Percentiles rank a stretch among this genome's conserved stretches.
phyloP scores from a whole-genome alignment of 2,329 filamentous ascomycete species.

The Clonostachys rosea region DNA sequence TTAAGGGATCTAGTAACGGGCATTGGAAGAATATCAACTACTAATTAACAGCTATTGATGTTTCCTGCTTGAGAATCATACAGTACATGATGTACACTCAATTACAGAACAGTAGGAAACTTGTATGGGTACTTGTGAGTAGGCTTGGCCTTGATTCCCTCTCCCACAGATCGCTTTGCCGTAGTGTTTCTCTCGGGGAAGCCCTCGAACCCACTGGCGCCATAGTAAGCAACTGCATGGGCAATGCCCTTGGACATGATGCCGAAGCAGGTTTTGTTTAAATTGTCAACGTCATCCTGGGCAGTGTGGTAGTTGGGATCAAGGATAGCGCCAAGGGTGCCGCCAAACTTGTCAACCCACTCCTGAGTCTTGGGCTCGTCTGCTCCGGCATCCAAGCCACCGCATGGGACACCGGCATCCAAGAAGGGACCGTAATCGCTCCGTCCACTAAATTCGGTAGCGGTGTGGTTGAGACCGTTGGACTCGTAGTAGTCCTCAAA shows the following conservation, averaged over 20 bases:
- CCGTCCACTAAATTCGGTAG: constrained; percentile 49
- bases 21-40: too few species aligned
- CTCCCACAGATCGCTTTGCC: constrained; percentile 3
- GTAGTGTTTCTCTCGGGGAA: neutral
- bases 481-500: constrained; percentile 41
- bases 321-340: constrained; percentile 44
- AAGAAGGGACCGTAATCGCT: constrained; percentile 58
- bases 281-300: constrained; percentile 47
- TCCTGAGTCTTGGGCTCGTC: constrained; percentile 53
- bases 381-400: constrained; percentile 56
- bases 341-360: constrained; percentile 47
- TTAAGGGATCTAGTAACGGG: too few species aligned
- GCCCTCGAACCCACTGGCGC: constrained; percentile 5
- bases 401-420: constrained; percentile 46
- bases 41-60: too few species aligned
- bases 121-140: too few species aligned
- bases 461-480: constrained; percentile 33
- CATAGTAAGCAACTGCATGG: constrained; percentile 44
- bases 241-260: constrained; percentile 51
- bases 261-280: constrained; percentile 47
- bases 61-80: too few species aligned
- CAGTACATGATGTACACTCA: too few species aligned
- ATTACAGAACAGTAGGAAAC: too few species aligned
- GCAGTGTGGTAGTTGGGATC: constrained; percentile 52
- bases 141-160: too few species aligned